A percentile compares a stretch with the other conserved stretches of the same genome.
Evolutionary conservation across 2,329 filamentous ascomycete genomes (phyloP).

Genomic region (Bipolaris sorokiniana): DNA sequence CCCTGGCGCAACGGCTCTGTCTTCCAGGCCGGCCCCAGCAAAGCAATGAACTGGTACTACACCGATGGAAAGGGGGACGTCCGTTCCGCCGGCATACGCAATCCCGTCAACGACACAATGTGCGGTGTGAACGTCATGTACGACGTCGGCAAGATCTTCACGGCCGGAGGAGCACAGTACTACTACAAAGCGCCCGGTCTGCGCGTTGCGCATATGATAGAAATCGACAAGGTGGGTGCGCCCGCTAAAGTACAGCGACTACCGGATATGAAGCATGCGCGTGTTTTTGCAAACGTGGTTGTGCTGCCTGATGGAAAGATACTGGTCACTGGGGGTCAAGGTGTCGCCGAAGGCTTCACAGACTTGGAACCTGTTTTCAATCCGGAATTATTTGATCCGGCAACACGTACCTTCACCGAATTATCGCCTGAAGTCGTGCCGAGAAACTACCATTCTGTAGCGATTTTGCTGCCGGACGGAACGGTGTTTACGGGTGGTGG

Average conservation of each 20-base stretch:
- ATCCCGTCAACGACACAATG: slow-evolving; percentile 40
- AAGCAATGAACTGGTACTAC: slow-evolving; percentile 62
- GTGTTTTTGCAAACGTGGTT: slow-evolving; percentile 28
- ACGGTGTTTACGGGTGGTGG: slow-evolving; percentile 30
- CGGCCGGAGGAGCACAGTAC: slow-evolving; percentile 30
- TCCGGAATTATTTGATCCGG: slow-evolving; percentile 31
- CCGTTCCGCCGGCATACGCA: slow-evolving; percentile 51
- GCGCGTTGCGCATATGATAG: slow-evolving; percentile 22
- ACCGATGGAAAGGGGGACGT: slow-evolving; percentile 52
- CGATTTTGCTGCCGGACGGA: slow-evolving; percentile 31
- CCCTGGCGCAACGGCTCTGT: slow-evolving; percentile 39
- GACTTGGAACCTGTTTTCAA: slow-evolving; percentile 22
- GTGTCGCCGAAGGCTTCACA: slow-evolving; percentile 20
- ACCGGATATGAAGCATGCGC: slow-evolving; percentile 20
- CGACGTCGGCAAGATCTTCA: slow-evolving; percentile 49
- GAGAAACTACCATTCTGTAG: slow-evolving; percentile 32
- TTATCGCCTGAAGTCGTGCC: slow-evolving; percentile 22
- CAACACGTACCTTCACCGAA: slow-evolving; percentile 23
- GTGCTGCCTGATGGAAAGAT: slow-evolving; percentile 34
- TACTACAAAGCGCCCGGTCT: slow-evolving; percentile 19
- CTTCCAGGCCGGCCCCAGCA: slow-evolving; percentile 61
- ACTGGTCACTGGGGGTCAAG: slow-evolving; percentile 31
- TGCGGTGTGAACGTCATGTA: slow-evolving; percentile 58
- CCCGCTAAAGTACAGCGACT: slow-evolving; percentile 17
- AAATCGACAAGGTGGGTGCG: slow-evolving; percentile 23